phyloP scores from a whole-genome alignment of 2,329 filamentous ascomycete genomes.

The Hypocrella siamensis region DNA sequence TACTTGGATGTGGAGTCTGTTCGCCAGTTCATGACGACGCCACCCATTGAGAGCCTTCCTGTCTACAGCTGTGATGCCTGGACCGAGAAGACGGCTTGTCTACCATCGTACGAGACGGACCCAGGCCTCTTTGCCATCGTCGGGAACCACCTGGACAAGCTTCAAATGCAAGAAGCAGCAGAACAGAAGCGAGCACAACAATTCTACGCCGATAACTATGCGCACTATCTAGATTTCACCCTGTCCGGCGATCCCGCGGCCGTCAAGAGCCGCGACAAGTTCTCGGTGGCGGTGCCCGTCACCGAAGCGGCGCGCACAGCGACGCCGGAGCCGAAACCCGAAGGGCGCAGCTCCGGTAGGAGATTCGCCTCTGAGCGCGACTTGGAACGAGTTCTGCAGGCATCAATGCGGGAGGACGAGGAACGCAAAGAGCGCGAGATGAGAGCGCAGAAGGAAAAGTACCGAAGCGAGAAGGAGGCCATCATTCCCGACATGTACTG shows the following conservation, averaged over 20 bases:
- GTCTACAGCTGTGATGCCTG: slow-evolving; percentile 28
- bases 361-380: slow-evolving; percentile 59
- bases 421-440: slow-evolving; percentile 53
- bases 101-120: slow-evolving; percentile 24
- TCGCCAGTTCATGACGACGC: slow-evolving; percentile 36
- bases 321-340: slow-evolving; percentile 38
- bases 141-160: slow-evolving; percentile 25
- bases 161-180: slow-evolving; percentile 18
- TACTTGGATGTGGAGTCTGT: slow-evolving; percentile 31
- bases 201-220: slow-evolving; percentile 31
- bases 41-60: slow-evolving; percentile 37
- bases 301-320: slow-evolving; percentile 18
- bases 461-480: slow-evolving; percentile 63
- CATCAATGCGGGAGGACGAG: slow-evolving; percentile 55
- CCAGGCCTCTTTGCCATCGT: slow-evolving; percentile 29
- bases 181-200: slow-evolving; percentile 24
- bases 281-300: slow-evolving; percentile 22
- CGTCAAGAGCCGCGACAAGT: slow-evolving; percentile 38
- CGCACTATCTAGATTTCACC: slow-evolving; percentile 38
- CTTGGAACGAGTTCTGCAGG: slow-evolving; percentile 53
- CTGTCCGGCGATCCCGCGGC: slow-evolving; percentile 38
- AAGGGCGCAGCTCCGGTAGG: slow-evolving; percentile 36
- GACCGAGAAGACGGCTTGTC: slow-evolving; percentile 29
- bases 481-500: slow-evolving; percentile 56
- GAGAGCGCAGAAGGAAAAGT: slow-evolving; percentile 49